Percentiles rank a stretch among this genome's conserved stretches.
These are phyloP conservation scores for Vicia sativa DNA, from an alignment of 306 rosid species.

Conservation along the genomic window DNA sequence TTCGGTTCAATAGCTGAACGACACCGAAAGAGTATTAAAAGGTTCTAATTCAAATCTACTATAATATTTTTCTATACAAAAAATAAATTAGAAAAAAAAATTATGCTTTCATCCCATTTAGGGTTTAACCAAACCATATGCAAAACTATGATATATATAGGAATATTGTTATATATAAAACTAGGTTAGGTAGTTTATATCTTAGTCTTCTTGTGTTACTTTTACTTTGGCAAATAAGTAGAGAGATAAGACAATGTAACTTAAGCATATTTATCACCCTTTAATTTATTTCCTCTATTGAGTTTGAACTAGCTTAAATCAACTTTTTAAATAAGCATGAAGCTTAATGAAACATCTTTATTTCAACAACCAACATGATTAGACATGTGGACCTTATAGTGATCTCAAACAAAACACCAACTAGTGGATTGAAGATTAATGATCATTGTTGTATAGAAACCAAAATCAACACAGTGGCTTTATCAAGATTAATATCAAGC, in stretches of 20 bases:
- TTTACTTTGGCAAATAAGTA: background rate
- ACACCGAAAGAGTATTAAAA: background rate
- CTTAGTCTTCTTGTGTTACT: conserved; percentile 9
- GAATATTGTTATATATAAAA: background rate
- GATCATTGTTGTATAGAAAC: conserved; percentile 36
- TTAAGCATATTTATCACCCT: background rate
- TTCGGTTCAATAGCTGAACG: background rate
- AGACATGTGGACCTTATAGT: conserved; percentile 69
- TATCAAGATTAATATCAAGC: background rate
- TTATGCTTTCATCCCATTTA: conserved; percentile 17
- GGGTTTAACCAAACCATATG: conserved; percentile 36
- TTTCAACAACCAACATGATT: conserved; percentile 93
- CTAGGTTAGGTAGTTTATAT: conserved; percentile 7
- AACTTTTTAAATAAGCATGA: conserved; percentile 52
- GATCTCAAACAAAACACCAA: conserved; percentile 45
- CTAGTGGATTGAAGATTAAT: conserved; percentile 40
- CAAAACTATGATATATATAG: background rate
- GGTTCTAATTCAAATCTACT: background rate
- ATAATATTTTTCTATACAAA: background rate
- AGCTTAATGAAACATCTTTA: conserved; percentile 56
- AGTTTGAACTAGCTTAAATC: conserved; percentile 48
- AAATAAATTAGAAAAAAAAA: background rate
- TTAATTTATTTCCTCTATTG: background rate
- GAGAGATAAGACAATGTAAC: too few species aligned
- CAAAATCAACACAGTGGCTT: conserved; percentile 34